Conservation (phyloP, 2,329 filamentous ascomycete species). For the Alternaria angustiovoidea region DNA sequence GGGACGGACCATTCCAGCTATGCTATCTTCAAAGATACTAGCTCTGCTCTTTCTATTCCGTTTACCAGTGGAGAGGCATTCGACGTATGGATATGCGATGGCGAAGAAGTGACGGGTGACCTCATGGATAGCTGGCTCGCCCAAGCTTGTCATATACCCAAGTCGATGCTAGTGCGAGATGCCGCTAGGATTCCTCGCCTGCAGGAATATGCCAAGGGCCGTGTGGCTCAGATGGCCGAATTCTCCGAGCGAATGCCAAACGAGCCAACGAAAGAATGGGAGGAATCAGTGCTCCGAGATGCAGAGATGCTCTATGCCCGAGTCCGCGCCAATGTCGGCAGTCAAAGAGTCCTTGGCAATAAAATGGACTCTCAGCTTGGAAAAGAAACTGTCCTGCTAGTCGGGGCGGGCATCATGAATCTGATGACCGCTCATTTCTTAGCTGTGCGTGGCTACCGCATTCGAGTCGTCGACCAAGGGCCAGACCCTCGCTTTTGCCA, state of each 20-base stretch:
- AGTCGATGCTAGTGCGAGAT: neutral
- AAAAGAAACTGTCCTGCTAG: neutral
- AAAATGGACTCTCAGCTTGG: fast-evolving
- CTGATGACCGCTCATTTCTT: neutral
- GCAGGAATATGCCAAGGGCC: neutral
- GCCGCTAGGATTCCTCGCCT: neutral
- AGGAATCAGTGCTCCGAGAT: neutral
- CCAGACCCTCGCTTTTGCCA: neutral
- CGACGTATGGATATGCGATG: neutral
- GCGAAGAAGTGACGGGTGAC: neutral
- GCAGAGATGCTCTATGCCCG: neutral
- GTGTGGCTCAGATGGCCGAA: neutral
- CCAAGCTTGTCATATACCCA: neutral
- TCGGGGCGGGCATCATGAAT: neutral
- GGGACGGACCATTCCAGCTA: neutral
- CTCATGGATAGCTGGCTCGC: neutral
- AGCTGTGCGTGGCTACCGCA: neutral
- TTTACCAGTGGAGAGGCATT: neutral
- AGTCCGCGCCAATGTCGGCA: neutral
- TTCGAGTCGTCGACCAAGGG: neutral
- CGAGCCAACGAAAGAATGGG: neutral
- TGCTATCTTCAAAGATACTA: neutral
- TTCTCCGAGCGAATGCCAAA: neutral
- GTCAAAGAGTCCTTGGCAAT: no score
- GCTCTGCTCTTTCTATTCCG: neutral